Base-by-base conservation (phyloP, 1,139 yeast species). In the Sugiyamaella paludigena region DNA sequence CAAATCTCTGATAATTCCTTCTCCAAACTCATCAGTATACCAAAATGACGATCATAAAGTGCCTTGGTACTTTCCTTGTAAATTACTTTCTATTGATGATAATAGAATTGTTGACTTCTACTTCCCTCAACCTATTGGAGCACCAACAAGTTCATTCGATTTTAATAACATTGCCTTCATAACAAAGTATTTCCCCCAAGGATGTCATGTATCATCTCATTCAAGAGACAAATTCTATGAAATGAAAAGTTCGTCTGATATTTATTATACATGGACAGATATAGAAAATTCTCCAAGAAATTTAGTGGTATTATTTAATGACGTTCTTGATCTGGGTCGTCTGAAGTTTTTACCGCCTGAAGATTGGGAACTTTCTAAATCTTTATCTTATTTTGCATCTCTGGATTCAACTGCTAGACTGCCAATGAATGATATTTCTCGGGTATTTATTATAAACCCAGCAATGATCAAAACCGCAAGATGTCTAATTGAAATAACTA, bases 61-160 rank as follows among this genome's bases (percentile, higher is more conserved):
- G 49, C 94, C 95, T 2, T 86, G 94, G 92, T 88, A 87, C 66
- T 86, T 84, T 83, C 95, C 96, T 8, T 87, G 96, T 67, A 79
- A 79, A 56, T 56, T 83, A 41, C 71, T 80, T 48, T 84, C 84
- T 64, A 89, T 52, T 15, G 40, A 36, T 12, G 38, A 39, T 15
- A 36, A 37, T 9, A 34, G 46, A 7, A 35, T 45, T 8, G 35
- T 39, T 2, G 48, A 45, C 16, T 42, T 42, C 13, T 35, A 38
- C 28, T 37, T 36, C 9, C 47, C 42, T 11, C 36, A 30, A 31
- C 38, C 40, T 11, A 27, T 43, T 10, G 19, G 36, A 7, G 7
- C n/a, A 7, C 2, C 13, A 6, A 35, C 38, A 15, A 7, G 15
- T 12, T 15, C 38, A 7, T n/a, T 13, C 6, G 34, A 30, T 19